Base-by-base conservation (phyloP, 169 alveolate species). In the Perkinsus marinus region DNA sequence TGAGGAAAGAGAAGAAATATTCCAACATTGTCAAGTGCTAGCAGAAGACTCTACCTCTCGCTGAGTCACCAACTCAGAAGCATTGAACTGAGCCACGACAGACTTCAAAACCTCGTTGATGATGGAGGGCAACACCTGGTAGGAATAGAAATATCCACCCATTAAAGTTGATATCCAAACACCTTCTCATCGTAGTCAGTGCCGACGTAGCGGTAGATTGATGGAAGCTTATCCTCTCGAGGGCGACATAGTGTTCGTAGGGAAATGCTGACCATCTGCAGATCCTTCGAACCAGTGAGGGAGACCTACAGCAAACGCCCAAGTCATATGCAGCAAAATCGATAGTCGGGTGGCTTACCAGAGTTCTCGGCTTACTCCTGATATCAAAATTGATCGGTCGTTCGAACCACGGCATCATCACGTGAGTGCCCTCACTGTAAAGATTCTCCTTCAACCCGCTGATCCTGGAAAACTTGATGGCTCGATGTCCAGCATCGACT, bases 371-470 rank as follows among this genome's bases (percentile, higher is more conserved):
- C 43, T 97, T 95, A 34, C 99, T 97, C 92, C 99, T 93, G 57
- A 97, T 97, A 90, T 98, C 99, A 93, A 96, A 98, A 90, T 97
- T 95, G 39, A 98, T 97, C 0, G 99, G 99, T 39, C 98, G 94
- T 93, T 98, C 99, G 93, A 98, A 94, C 97, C 97, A 98, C 16
- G 99, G 99, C 89, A 97, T 90, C 95, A 96, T 92, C 92, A 98
- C 96, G 92, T 98, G 99, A 91, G 99, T 98, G 39, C 99, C 99
- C 95, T 98, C 99, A 39, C 96, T 97, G 93, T 98, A 97, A 90
- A 96, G 93, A 79, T 92, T 69, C 39, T 92, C 57, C 90, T 91
- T 94, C 17, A 95, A 68, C 0, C 97, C 98, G 93, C 93, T 94
- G 68, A 97, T 47, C 90, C 98, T 95, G 93, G 97, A 96, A 94